Evolutionary conservation across 2,329 filamentous ascomycete genomes (phyloP).

Genomic region (Diaporthe velutina): DNA sequence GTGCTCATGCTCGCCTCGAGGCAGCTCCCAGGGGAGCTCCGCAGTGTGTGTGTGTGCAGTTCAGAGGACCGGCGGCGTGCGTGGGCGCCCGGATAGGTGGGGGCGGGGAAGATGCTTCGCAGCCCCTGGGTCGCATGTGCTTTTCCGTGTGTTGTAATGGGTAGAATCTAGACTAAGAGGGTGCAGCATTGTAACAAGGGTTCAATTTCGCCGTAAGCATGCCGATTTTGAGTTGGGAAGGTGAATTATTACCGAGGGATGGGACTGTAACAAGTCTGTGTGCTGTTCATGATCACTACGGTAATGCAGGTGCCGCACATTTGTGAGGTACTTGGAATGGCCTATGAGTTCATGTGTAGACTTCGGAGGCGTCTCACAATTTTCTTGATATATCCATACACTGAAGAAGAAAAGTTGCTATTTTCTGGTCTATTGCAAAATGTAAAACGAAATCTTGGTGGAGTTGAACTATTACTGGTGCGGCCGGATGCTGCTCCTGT

Average conservation of each 20-base stretch:
- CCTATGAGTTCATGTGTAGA: background rate
- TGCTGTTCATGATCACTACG: background rate
- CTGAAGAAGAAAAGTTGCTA: background rate
- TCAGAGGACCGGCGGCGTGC: conserved; percentile 1
- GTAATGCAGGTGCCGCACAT: background rate
- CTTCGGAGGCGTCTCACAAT: too few species aligned
- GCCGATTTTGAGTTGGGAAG: too few species aligned
- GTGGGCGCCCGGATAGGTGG: conserved; percentile 38
- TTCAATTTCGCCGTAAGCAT: background rate
- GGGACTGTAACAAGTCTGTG: background rate
- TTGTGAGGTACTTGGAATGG: background rate
- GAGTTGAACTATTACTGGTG: background rate
- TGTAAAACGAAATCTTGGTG: background rate
- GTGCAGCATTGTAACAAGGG: background rate
- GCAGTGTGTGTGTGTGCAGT: conserved; percentile 1
- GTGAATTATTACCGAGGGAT: background rate
- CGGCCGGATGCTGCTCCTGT: background rate
- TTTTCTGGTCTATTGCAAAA: background rate
- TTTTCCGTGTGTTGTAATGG: background rate
- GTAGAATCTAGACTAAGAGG: background rate
- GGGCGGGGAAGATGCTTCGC: conserved; percentile 39
- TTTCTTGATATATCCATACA: background rate
- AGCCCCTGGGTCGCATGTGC: background rate
- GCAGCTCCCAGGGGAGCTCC: conserved; percentile 10
- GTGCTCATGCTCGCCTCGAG: background rate